Evolutionary conservation across 805 yeast species (phyloP), one percentile per base, ranked within the genome.

Genomic region (Aciculoconidium aculeatum): DNA sequence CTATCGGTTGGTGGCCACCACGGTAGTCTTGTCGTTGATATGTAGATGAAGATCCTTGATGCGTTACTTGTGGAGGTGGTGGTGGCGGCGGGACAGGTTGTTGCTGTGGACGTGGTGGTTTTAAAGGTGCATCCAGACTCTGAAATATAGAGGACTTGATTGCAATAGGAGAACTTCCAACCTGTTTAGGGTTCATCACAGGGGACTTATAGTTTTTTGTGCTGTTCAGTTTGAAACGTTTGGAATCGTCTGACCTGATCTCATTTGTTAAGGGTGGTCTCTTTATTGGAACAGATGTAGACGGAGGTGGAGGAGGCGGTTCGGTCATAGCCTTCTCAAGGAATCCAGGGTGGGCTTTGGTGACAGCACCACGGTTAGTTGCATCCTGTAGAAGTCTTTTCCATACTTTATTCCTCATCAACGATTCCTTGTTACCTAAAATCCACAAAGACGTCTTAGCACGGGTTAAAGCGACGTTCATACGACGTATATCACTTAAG

Each of bases 391-490:
- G 67, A 29, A 92, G 60, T 33, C 72, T 65, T 15, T 53, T 58
- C 98, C 98, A 92, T 0, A 86, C 75, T 14, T 62, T 62, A 49
- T 87, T 81, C 31, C 72, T 59, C 5, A 51, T 44, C 40, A 90
- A 68, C 1, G 94, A 76, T n/a, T 65, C 60, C 17, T 67, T 72
- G 43, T 83, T 78, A 12, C 98, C 98, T 10, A 94, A 55, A 33
- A 92, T 78, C 97, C 97, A 92, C 40, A 92, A 61, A 1, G 97
- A 82, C 1, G 94, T 71, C 42, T 80, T 75, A 0, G 97, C 96
- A 62, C 99, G 82, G 1, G 97, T 90, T 20, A 92, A 60, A 0
- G 96, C 97, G 31, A 92, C 98, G 55, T 92, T 92, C 95, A 92
- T 85, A 63, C 98, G 83, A 40, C 98, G 72, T 21, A 79, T 70